Evolutionary conservation across 1,284 basidiomycete species (phyloP), one percentile per base, ranked within the genome.

Genomic region (Pulveroboletus sp.): DNA sequence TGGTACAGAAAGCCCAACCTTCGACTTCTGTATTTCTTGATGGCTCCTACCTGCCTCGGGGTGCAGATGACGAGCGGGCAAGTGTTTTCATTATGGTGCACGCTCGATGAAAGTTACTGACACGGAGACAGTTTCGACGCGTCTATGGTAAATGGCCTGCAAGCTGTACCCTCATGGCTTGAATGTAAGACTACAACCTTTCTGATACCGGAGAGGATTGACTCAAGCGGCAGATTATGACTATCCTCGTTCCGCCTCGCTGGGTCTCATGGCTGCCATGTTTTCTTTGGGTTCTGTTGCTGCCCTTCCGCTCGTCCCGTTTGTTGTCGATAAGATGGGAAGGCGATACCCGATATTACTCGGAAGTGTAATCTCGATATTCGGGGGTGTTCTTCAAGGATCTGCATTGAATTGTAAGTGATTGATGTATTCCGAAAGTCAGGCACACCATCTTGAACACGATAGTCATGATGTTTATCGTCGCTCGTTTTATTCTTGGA

Each of bases 31-130:
- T 61, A 85, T 67, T 56, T 84, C 29, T 54, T 83, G 51, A 74
- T 85, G 65, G 72, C 83, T 61, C 82, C 83, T 25, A 82, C 83
- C 44, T 84, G 81, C 63, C 78, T 85, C 31, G 83, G 81, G 25
- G 82, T 83, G 17, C 81, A 85, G 64, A 82, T 83, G 80, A 84
- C 83, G 2, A 81, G 78, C 65, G 83, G 83, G 81, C 79, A 57
- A 59, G 79, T 70, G 22, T 40, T 26, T 78, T 77, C 14, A 75
- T 28, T 6, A 5, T 40, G 14, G 11, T 35, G 3, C 3, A n/a
- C 24, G 17, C 25, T 43, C 24, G 8, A 7, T 4, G 15, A 5
- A 10, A 12, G 29, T 31, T 9, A 29, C 15, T 55, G 25, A 47
- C 24, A 4, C 8, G 3, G 18, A 18, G 45, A 14, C 38, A 52